Percentiles rank a stretch among this genome's conserved stretches.
These are phyloP conservation scores for Boechera divaricarpa DNA, from an alignment of 345 rosid species.

Conservation along the genomic window DNA sequence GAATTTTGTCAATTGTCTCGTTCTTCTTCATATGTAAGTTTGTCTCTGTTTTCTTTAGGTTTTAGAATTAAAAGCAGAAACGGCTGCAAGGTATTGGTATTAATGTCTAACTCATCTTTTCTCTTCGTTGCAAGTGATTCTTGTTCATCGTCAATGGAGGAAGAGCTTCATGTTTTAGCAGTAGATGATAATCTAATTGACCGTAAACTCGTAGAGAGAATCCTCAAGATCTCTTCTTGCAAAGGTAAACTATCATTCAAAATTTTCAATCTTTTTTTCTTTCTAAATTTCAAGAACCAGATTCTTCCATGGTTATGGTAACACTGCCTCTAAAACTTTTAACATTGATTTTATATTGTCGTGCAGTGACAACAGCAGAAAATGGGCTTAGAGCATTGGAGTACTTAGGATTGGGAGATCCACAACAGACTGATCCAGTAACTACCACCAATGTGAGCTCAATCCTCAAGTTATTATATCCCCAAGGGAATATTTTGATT, in stretches of 20 bases:
- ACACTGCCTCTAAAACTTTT: background rate
- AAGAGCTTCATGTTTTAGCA: constrained; percentile 74
- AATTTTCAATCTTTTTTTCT: background rate
- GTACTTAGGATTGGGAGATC: constrained; percentile 63
- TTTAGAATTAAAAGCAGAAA: background rate
- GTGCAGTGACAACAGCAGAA: constrained; percentile 81
- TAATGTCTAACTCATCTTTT: background rate
- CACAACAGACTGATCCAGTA: constrained; percentile 36
- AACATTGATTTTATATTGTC: background rate
- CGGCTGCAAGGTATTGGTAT: background rate
- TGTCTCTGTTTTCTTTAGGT: constrained; percentile 10
- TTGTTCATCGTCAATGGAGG: constrained; percentile 37
- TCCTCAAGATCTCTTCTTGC: constrained; percentile 74
- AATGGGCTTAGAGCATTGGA: constrained; percentile 78
- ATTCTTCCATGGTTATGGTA: background rate
- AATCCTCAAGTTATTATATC: background rate
- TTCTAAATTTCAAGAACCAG: constrained; percentile 6
- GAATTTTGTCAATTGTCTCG: constrained; percentile 7
- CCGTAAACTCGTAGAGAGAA: constrained; percentile 64
- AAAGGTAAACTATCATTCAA: constrained; percentile 52
- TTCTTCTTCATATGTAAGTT: constrained; percentile 26
- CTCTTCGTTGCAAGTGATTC: background rate
- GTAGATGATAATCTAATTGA: constrained; percentile 84
- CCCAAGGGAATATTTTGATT: background rate
- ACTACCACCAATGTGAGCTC: constrained; percentile 30